phyloP scores from a whole-genome alignment of 1,284 basidiomycete species.

The Trichosporon inkin region DNA sequence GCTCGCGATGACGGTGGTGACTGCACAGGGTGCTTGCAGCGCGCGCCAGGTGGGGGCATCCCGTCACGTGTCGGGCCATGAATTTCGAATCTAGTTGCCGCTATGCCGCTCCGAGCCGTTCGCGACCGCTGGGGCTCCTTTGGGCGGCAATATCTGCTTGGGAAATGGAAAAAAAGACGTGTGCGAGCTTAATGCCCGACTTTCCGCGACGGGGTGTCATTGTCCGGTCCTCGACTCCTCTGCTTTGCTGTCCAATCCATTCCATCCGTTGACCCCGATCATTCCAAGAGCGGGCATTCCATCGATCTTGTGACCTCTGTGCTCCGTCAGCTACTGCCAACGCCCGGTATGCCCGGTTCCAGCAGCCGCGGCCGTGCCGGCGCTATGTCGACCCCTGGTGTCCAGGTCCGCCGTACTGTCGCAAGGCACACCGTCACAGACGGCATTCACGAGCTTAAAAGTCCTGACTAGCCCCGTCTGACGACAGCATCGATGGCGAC shows the following conservation, averaged over 20 bases:
- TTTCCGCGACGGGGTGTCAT: constrained; percentile 2
- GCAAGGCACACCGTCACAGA: too few relatives aligned
- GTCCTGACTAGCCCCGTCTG: too few relatives aligned
- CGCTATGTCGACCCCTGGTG: not conserved
- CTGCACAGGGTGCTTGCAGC: not conserved
- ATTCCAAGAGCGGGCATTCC: not conserved
- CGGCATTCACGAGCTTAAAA: too few relatives aligned
- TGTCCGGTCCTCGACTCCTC: not conserved
- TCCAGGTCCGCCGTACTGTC: too few relatives aligned
- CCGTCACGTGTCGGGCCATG: constrained; percentile 1
- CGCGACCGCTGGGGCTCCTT: constrained; percentile 2
- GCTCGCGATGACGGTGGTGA: constrained; percentile 5
- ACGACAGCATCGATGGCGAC: too few relatives aligned
- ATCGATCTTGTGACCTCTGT: constrained; percentile 1
- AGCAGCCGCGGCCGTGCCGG: not conserved
- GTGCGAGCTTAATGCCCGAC: not conserved
- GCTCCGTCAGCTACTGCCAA: not conserved
- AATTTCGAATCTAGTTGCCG: constrained; percentile 9
- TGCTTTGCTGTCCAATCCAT: constrained; percentile 2
- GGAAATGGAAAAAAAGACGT: constrained; percentile 3
- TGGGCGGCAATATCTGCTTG: constrained; percentile 4
- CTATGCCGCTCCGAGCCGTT: constrained; percentile 7
- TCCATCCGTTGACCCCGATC: constrained; percentile 2
- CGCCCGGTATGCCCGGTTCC: not conserved
- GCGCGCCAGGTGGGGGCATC: not conserved